These are phyloP conservation scores for Penicillium longicatenatum DNA, from an alignment of 495 filamentous ascomycete genomes.

Conservation along the genomic window DNA sequence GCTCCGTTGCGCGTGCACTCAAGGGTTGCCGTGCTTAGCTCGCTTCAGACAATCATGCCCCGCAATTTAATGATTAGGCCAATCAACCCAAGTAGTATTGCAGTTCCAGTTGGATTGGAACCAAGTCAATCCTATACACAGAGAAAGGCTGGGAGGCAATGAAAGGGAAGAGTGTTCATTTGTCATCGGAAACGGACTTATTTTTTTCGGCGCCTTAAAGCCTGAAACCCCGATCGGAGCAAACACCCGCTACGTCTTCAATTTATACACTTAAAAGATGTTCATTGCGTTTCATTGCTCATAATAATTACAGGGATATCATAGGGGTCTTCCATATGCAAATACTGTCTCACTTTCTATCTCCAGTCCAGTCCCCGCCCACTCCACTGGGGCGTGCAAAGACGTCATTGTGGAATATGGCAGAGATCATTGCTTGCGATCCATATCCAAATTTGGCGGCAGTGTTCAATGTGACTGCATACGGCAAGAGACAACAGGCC, in stretches of 20 bases:
- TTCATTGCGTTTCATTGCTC: not conserved
- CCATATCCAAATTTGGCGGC: not conserved
- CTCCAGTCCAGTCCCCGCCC: not conserved
- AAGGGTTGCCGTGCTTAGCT: slow-evolving; percentile 26
- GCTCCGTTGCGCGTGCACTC: slow-evolving; percentile 3
- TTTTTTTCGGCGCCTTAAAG: not conserved
- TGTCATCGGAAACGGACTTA: slow-evolving; percentile 1
- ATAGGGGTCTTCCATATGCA: not conserved
- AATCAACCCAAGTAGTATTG: not conserved
- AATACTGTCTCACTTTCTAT: not conserved
- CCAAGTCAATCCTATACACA: not conserved
- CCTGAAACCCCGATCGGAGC: not conserved
- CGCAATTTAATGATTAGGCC: slow-evolving; percentile 2
- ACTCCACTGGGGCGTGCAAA: not conserved
- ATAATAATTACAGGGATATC: slow-evolving; percentile 7
- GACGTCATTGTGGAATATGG: slow-evolving; percentile 1
- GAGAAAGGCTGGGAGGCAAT: not conserved
- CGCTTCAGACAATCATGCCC: slow-evolving; percentile 9
- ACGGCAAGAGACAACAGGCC: not conserved
- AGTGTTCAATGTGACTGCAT: not conserved
- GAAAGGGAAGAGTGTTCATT: not conserved
- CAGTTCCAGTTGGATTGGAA: not conserved
- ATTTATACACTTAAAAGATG: not conserved
- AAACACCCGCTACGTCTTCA: not conserved
- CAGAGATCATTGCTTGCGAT: not conserved